Conservation (phyloP, 306 rosid species). For the Dicorynia guianensis region DNA sequence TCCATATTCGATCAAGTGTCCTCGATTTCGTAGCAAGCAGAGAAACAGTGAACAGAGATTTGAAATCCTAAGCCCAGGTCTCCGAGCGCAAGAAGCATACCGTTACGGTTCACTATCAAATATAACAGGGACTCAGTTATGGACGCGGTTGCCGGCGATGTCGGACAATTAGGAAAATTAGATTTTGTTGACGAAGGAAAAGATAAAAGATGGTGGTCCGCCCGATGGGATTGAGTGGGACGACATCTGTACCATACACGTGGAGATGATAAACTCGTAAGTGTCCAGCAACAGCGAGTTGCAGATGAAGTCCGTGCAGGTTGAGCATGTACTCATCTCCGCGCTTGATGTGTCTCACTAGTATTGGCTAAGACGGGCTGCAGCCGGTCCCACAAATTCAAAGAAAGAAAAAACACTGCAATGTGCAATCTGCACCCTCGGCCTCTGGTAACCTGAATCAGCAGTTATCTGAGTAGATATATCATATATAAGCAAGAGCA, state of each 20-base stretch:
- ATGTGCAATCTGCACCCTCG: no score
- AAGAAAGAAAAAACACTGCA: no score
- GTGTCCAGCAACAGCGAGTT: background rate
- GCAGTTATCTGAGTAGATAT: no score
- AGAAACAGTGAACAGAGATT: background rate
- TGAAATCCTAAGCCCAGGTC: conserved; percentile 38
- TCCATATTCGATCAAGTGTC: background rate
- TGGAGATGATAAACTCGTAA: conserved; percentile 28
- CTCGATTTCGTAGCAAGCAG: conserved; percentile 29
- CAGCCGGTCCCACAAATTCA: background rate
- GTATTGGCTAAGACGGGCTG: background rate
- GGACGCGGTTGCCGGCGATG: conserved; percentile 43
- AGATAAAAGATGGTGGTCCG: conserved; percentile 48
- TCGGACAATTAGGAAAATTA: conserved; percentile 29
- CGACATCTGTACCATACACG: conserved; percentile 51
- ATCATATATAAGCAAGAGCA: no score
- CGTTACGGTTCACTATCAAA: conserved; percentile 16
- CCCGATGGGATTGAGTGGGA: conserved; percentile 47
- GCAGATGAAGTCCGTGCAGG: background rate
- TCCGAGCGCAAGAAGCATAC: conserved; percentile 29
- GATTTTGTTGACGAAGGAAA: conserved; percentile 37
- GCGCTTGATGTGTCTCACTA: background rate
- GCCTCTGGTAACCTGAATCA: no score
- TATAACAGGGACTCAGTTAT: background rate
- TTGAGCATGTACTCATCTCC: background rate